These are phyloP conservation scores for Eragrostis curvula DNA, from an alignment of 176 grass and related monocot genomes.

Conservation along the genomic window DNA sequence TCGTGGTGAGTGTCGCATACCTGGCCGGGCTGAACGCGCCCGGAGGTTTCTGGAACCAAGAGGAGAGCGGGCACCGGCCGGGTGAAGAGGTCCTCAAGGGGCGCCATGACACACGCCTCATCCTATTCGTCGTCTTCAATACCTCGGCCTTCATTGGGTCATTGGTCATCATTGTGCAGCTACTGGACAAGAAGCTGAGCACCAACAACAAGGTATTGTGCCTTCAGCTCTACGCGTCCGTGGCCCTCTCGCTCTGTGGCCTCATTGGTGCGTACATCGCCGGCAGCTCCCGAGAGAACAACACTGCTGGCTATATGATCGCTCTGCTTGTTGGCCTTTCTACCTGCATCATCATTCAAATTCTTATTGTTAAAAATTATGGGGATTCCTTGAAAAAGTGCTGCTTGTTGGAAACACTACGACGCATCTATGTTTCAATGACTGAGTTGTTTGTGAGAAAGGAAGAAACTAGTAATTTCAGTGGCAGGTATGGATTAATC, in stretches of 20 bases:
- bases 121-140: conserved; percentile 37
- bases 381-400: too few species aligned
- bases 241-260: neutral
- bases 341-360: too few species aligned
- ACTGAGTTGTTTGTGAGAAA: neutral
- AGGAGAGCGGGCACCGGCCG: neutral
- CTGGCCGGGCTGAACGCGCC: conserved; percentile 37
- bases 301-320: neutral
- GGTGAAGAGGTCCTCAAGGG: conserved; percentile 6
- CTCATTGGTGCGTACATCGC: neutral
- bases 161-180: conserved; percentile 25
- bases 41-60: conserved; percentile 23
- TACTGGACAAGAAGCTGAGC: conserved; percentile 8
- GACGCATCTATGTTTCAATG: too few species aligned
- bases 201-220: neutral
- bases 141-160: conserved; percentile 28
- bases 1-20: conserved; percentile 38
- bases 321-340: too few species aligned
- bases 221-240: neutral
- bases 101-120: neutral
- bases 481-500: too few species aligned
- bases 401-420: too few species aligned
- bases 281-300: neutral
- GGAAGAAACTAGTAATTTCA: too few species aligned
- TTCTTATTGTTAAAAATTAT: too few species aligned